Conservation (phyloP, 148 eudicot species). For the Cornus kousa region DNA sequence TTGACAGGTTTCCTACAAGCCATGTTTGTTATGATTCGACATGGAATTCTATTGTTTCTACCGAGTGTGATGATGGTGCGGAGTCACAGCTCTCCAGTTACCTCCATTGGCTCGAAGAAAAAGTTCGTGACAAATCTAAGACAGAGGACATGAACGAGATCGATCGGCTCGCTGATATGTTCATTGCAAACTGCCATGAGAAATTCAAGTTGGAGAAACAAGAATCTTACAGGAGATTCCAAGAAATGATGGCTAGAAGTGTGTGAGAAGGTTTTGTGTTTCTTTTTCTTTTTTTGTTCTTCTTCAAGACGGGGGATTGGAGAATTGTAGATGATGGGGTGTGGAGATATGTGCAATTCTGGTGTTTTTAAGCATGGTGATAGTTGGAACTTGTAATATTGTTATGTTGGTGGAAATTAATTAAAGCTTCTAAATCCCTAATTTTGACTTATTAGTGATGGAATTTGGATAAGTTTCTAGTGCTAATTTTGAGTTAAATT, state of each 20-base stretch:
- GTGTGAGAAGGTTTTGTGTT: slow-evolving; percentile 26
- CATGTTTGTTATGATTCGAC: slow-evolving; percentile 60
- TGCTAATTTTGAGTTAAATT: no score
- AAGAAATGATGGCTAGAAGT: slow-evolving; percentile 94
- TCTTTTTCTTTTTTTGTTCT: neutral
- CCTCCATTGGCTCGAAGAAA: slow-evolving; percentile 83
- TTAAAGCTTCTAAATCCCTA: neutral
- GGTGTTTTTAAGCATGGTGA: no score
- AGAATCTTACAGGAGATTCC: slow-evolving; percentile 87
- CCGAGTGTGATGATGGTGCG: slow-evolving; percentile 17
- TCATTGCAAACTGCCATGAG: slow-evolving; percentile 87
- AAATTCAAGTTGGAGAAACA: slow-evolving; percentile 89
- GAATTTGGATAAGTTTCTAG: no score
- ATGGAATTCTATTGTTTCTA: slow-evolving; percentile 56
- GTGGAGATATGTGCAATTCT: slow-evolving; percentile 19
- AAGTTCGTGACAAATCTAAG: slow-evolving; percentile 15
- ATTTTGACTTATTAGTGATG: no score
- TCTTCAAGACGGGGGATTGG: slow-evolving; percentile 6
- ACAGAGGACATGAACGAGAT: slow-evolving; percentile 49
- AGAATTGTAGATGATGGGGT: slow-evolving; percentile 43
- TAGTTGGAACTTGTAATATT: slow-evolving; percentile 9
- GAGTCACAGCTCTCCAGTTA: slow-evolving; percentile 61
- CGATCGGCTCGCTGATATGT: slow-evolving; percentile 83
- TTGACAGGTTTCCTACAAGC: no score
- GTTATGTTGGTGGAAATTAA: neutral